Evolutionary conservation across 805 yeast genomes (phyloP), one percentile per base, ranked within the genome.

Genomic region (Saccharomyces kudriavzevii): DNA sequence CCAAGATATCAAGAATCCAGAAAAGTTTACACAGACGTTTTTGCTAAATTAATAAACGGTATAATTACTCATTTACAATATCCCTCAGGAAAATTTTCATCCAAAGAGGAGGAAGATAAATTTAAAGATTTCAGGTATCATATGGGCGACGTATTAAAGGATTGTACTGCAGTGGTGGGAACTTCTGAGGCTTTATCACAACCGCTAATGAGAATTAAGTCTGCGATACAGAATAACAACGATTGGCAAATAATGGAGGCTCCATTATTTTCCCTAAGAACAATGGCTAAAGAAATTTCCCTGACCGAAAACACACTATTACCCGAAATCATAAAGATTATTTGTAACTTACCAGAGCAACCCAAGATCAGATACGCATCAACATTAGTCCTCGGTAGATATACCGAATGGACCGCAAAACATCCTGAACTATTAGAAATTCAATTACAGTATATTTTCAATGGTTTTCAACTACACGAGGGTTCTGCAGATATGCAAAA

Each of bases 61-160:
- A 62, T 71, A 52, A 69, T 92, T 26, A 78, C 78, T 1, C 96
- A 87, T 64, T 75, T 94, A 57, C 80, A 82, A 54, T 91, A 91
- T 68, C 98, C 97, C 20, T 66, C 70, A 40, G 75, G 73, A 13
- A 68, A 68, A 20, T 92, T 92, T 62, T 77, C 77, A 26, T 77
- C 78, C 47, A 89, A 87, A 59, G 97, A 89, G 66, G 86, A 81
- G 52, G 96, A 90, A 65, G 99, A 95, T 65, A 88, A 89, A 69
- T 94, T 94, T 68, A 84, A 88, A 63, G 95, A 89, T 55, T 94
- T 92, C 71, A 79, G 99, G 64, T 94, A 94, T 70, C 96, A 89
- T 53, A 88, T 94, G 87, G 98, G 98, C 40, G 98, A 94, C 68
- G 96, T 92, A n/a, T 73, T 94, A 56, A 95, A 95, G 66, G 96